Conservation (phyloP, 1,284 basidiomycete species). For the Malassezia globosa region DNA sequence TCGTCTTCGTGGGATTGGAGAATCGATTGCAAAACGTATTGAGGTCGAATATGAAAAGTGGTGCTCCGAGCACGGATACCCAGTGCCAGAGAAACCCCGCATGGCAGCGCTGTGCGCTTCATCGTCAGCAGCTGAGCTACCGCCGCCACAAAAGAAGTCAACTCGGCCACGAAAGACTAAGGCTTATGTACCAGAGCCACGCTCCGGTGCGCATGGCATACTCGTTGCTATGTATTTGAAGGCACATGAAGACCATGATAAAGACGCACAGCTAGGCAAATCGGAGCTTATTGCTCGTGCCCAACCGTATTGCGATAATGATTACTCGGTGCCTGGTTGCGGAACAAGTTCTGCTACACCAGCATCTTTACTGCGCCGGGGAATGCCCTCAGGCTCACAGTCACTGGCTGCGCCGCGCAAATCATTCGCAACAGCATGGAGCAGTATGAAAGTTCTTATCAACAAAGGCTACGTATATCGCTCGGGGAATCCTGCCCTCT, state of each 20-base stretch:
- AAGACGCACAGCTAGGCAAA: slow-evolving; percentile 25
- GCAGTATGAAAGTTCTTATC: slow-evolving; percentile 43
- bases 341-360: slow-evolving; percentile 11
- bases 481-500: slow-evolving; percentile 39
- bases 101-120: background rate
- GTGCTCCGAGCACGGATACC: slow-evolving; percentile 23
- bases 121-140: background rate
- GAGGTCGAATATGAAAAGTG: slow-evolving; percentile 27
- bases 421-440: slow-evolving; percentile 42
- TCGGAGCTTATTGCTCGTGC: slow-evolving; percentile 35
- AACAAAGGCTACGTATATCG: slow-evolving; percentile 39
- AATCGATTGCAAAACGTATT: slow-evolving; percentile 32
- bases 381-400: slow-evolving; percentile 2
- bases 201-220: slow-evolving; percentile 41
- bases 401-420: background rate
- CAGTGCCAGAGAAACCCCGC: slow-evolving; percentile 24
- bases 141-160: no score
- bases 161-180: slow-evolving; percentile 12
- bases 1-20: slow-evolving; percentile 30
- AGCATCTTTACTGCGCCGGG: slow-evolving; percentile 18
- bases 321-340: slow-evolving; percentile 25
- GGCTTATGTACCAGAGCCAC: slow-evolving; percentile 35
- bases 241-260: slow-evolving; percentile 13
- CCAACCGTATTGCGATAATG: slow-evolving; percentile 34
- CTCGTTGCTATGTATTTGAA: slow-evolving; percentile 32